phyloP scores from a whole-genome alignment of 306 rosid species.

The Pueraria montana region DNA sequence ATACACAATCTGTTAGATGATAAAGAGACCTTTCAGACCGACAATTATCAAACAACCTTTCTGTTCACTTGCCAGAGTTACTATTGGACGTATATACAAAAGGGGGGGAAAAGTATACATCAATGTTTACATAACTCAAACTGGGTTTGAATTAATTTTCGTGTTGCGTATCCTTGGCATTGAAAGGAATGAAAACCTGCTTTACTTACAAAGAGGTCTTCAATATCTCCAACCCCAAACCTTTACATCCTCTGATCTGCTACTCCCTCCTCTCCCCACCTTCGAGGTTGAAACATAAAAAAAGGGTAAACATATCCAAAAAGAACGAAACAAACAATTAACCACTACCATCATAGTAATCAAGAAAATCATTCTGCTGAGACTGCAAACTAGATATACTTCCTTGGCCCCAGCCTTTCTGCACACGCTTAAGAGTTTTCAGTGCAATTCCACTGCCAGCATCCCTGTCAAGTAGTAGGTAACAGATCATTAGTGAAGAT shows the following conservation, averaged over 20 bases:
- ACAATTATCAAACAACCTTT: conserved; percentile 16
- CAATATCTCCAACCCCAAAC: conserved; percentile 38
- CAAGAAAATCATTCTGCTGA: conserved; percentile 58
- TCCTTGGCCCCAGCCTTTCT: conserved; percentile 91
- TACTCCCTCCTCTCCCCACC: background rate
- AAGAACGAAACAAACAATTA: conserved; percentile 7
- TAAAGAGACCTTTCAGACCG: background rate
- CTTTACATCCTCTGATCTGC: conserved; percentile 22
- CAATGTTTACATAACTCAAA: background rate
- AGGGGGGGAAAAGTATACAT: conserved; percentile 1
- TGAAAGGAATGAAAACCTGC: background rate
- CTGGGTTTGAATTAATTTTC: conserved; percentile 25
- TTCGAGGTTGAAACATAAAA: conserved; percentile 7
- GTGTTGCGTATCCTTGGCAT: conserved; percentile 26
- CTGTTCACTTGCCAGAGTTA: conserved; percentile 13
- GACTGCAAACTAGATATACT: conserved; percentile 64
- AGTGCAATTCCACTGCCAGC: conserved; percentile 75
- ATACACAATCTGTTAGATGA: no score
- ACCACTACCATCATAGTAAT: conserved; percentile 57
- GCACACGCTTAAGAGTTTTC: conserved; percentile 78
- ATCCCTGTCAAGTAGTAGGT: conserved; percentile 63
- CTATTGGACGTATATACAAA: background rate
- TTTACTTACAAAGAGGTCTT: conserved; percentile 41
- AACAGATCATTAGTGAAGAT: conserved; percentile 42
- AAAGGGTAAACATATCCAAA: conserved; percentile 23